Percentiles rank a stretch among this genome's conserved stretches.
Conservation (phyloP, 2,329 filamentous ascomycete genomes). For the Fusarium subtropicale region DNA sequence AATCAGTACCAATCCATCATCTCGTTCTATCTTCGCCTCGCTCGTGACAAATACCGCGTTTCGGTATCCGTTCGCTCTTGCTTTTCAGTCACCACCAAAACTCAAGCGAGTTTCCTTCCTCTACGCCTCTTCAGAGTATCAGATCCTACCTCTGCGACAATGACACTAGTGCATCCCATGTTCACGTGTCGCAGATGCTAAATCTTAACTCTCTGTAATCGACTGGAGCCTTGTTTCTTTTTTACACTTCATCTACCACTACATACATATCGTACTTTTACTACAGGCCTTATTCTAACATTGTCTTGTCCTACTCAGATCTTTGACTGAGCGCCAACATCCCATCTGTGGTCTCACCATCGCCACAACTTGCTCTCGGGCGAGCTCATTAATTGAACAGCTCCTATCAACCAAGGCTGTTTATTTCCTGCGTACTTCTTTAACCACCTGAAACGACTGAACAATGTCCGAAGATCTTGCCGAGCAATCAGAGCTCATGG, state of each 20-base stretch:
- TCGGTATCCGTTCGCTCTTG: constrained; percentile 17
- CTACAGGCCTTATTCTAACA: constrained; percentile 39
- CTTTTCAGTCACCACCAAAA: constrained; percentile 13
- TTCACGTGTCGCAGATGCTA: constrained; percentile 21
- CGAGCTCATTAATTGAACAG: constrained; percentile 35
- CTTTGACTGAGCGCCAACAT: constrained; percentile 36
- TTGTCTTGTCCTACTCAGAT: constrained; percentile 37
- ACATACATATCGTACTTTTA: constrained; percentile 7
- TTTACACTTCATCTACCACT: constrained; percentile 22
- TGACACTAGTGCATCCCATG: constrained; percentile 19
- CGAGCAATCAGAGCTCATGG: constrained; percentile 62
- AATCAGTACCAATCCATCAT: constrained; percentile 39
- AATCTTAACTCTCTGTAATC: constrained; percentile 4
- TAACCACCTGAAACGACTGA: constrained; percentile 11
- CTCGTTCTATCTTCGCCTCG: constrained; percentile 6
- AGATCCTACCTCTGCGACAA: background rate
- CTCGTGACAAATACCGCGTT: constrained; percentile 29
- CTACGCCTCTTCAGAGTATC: constrained; percentile 17
- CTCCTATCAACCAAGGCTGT: background rate
- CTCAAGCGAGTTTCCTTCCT: constrained; percentile 28
- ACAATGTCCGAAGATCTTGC: constrained; percentile 62
- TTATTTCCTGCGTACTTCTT: constrained; percentile 2
- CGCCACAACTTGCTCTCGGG: constrained; percentile 26
- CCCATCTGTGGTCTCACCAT: constrained; percentile 41
- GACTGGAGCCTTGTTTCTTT: background rate